Base-by-base conservation (phyloP, 441 rosid species). In the Metrosideros polymorpha region DNA sequence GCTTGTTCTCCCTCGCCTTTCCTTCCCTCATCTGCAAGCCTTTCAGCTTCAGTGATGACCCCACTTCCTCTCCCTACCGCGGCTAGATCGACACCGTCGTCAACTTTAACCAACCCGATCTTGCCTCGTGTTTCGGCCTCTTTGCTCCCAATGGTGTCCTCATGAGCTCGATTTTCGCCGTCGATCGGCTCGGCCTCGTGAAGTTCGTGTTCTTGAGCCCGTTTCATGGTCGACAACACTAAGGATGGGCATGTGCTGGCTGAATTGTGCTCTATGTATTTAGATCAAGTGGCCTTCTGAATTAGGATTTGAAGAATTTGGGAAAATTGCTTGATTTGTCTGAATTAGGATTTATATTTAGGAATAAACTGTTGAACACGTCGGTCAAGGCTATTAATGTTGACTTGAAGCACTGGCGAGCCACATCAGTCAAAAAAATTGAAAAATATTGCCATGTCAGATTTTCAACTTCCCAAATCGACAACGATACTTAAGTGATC, bases 131-230 rank as follows among this genome's bases (percentile, higher is more conserved):
- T 96, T 93, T 92, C 89, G 71, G 85, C 76, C 92, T 96, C 27
- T 91, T 96, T 43, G 90, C 96, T 18, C 96, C 96, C 0, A 82
- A 83, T 56, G 95, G 97, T 19, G 85, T 85, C 84, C 87, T 95
- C 45, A 89, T 95, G 84, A 93, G 83, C 91, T 91, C 95, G 19
- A 93, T 95, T 82, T 88, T 89, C 22, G 91, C 96, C 27, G 94
- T 97, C 45, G 98, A 95, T 85, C 92, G 96, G 10, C 88, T 89
- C 7, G 90, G 94, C 49, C 94, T 94, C 10, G 96, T 95, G 82
- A 94, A 94, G 86, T 97, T 93, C 89, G 93, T 93, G 49, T 95
- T 97, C 89, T 98, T 98, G 1, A 86, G 89, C 93, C 35, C 91
- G 94, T 51, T 90, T 91, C 84, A 84, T 95, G 92, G 87, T 97